Conservation (phyloP, 257 asterid genomes). For the Handroanthus guayacan region DNA sequence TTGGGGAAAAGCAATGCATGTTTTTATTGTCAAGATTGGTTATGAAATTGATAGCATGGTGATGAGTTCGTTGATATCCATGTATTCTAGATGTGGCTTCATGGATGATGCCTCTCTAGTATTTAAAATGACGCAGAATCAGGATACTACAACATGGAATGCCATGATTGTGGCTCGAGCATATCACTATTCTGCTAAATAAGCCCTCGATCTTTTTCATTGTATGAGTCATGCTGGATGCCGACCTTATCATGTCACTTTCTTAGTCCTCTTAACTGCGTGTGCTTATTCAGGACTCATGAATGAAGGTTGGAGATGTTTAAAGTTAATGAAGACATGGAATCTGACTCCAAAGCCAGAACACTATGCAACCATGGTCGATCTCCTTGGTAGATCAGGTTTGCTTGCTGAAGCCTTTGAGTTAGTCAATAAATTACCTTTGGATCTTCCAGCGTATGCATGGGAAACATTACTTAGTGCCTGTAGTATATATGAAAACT, state of each 20-base stretch:
- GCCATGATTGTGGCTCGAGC: slow-evolving; percentile 69
- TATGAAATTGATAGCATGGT: slow-evolving; percentile 49
- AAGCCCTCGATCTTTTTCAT: slow-evolving; percentile 52
- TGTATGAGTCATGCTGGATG: slow-evolving; percentile 58
- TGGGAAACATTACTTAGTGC: slow-evolving; percentile 68
- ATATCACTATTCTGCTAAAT: slow-evolving; percentile 54
- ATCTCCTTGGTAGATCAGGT: slow-evolving; percentile 73
- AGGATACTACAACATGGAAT: slow-evolving; percentile 69
- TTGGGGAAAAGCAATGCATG: slow-evolving; percentile 62
- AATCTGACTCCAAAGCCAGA: slow-evolving; percentile 61
- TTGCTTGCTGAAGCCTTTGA: slow-evolving; percentile 60
- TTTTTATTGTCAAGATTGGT: slow-evolving; percentile 53
- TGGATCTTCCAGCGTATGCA: slow-evolving; percentile 56
- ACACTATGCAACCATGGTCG: slow-evolving; percentile 67
- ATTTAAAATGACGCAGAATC: slow-evolving; percentile 43
- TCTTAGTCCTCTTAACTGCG: slow-evolving; percentile 66
- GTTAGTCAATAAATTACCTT: slow-evolving; percentile 53
- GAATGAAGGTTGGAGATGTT: slow-evolving; percentile 55
- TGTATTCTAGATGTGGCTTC: slow-evolving; percentile 74
- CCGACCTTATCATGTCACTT: slow-evolving; percentile 68
- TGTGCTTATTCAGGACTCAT: slow-evolving; percentile 81
- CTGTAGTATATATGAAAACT: slow-evolving; percentile 67
- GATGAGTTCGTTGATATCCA: slow-evolving; percentile 60
- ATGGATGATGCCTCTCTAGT: slow-evolving; percentile 52
- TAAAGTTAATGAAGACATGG: slow-evolving; percentile 56